Percentiles rank a stretch among this genome's conserved stretches.
Conservation (phyloP, 2,329 filamentous ascomycete species). For the Pseudopithomyces maydicus region DNA sequence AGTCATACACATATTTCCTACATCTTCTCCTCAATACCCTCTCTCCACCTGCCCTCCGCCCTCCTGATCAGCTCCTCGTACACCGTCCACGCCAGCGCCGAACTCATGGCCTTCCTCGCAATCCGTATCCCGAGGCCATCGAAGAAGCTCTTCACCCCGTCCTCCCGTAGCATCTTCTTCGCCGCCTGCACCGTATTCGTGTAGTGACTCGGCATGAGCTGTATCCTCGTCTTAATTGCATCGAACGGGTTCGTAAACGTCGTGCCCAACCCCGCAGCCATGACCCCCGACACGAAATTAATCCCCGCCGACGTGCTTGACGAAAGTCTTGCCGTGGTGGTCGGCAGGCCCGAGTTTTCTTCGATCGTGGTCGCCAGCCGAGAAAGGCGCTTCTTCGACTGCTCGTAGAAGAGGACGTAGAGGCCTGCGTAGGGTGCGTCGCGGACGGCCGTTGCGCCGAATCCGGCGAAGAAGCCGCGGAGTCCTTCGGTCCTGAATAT, state of each 20-base stretch:
- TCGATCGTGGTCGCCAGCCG: constrained; percentile 36
- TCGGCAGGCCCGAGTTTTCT: constrained; percentile 24
- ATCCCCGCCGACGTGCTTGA: constrained; percentile 64
- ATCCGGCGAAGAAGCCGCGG: constrained; percentile 88
- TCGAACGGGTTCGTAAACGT: constrained; percentile 96
- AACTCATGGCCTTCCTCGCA: constrained; percentile 88
- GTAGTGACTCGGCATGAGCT: constrained; percentile 84
- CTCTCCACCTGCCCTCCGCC: constrained; percentile 57
- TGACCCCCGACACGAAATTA: constrained; percentile 82
- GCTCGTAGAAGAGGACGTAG: constrained; percentile 93
- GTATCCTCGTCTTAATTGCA: constrained; percentile 91
- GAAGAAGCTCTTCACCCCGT: constrained; percentile 80
- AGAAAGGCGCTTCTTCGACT: constrained; percentile 70
- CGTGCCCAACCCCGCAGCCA: constrained; percentile 83
- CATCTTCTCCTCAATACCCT: constrained; percentile 31
- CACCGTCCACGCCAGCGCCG: constrained; percentile 94
- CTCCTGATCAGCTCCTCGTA: constrained; percentile 91
- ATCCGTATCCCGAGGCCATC: constrained; percentile 86
- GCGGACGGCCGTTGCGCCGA: constrained; percentile 88
- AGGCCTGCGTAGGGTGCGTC: constrained; percentile 97
- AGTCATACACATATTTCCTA: constrained; percentile 18
- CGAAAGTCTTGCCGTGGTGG: constrained; percentile 25
- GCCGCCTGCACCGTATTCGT: constrained; percentile 80
- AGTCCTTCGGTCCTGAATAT: constrained; percentile 76
- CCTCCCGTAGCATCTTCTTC: constrained; percentile 77